Evolutionary conservation across 2,329 filamentous ascomycete genomes (phyloP), one percentile per base, ranked within the genome.

Genomic region (Fusarium napiforme): DNA sequence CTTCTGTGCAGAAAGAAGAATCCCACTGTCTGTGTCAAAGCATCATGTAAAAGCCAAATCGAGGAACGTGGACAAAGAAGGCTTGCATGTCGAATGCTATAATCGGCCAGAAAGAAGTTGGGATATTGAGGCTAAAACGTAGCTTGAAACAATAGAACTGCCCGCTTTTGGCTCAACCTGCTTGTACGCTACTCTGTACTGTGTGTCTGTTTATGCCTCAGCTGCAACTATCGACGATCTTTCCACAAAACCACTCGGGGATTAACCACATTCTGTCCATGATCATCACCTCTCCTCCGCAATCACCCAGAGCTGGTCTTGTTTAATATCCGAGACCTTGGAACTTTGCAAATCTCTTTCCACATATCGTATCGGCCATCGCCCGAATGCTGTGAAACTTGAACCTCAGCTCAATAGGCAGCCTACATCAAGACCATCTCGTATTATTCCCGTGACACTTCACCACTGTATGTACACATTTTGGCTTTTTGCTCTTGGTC

Each of bases 361-460:
- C 36, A 28, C 26, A 40, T 40, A 55, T 52, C 72, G 72, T 73
- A 75, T 75, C 69, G 67, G 60, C 28, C 61, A 74, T 74, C 60
- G 58, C 60, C 72, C 64, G 57, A 60, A 67, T 49, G 72, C 55
- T 67, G 72, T 75, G 68, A 64, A 59, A 73, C 71, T 64, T 43
- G 47, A 60, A 60, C 26, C 19, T 36, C 52, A 52, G 58, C 58
- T 37, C 36, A 23, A 55, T 45, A 70, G 65, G 57, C 61, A 63
- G 21, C 70, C 59, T 57, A 59, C 66, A 73, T 55, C 19, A 37
- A 47, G 23, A 45, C 12, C 14, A 26, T 19, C 58, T 71, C 66
- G 70, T 73, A 71, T 64, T 56, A n/a, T 46, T 59, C 21, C 55
- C 50, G 46, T 40, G 18, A 28, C 19, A 37, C 52, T 56, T 43